These are phyloP conservation scores for Trametes sp. DNA, from an alignment of 1,284 basidiomycete genomes.

Conservation along the genomic window DNA sequence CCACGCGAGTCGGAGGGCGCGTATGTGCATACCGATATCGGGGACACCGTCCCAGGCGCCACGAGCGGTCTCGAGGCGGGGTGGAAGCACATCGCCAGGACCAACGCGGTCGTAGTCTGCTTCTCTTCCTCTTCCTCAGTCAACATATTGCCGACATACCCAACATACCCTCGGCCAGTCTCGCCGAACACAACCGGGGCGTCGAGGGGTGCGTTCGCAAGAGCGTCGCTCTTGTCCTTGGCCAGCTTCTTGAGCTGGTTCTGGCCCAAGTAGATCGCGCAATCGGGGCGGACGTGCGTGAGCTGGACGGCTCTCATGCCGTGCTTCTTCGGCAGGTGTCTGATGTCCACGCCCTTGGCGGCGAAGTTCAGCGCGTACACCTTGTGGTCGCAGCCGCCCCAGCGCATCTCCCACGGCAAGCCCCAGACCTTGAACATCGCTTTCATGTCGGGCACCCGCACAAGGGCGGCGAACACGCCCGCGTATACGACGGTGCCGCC, in stretches of 20 bases:
- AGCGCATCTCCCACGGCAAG: conserved; percentile 25
- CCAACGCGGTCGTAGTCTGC: conserved; percentile 10
- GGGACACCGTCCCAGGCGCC: background rate
- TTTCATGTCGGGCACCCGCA: background rate
- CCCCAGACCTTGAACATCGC: conserved; percentile 19
- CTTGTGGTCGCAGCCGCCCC: background rate
- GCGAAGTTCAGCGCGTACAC: conserved; percentile 9
- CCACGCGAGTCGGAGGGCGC: background rate
- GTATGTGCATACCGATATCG: background rate
- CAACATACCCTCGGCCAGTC: conserved; percentile 22
- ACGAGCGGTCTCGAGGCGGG: background rate
- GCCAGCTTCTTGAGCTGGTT: background rate
- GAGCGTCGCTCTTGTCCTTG: background rate
- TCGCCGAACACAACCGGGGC: conserved; percentile 20
- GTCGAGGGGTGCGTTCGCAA: background rate
- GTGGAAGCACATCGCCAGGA: conserved; percentile 29
- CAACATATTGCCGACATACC: conserved; percentile 25
- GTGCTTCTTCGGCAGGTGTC: conserved; percentile 10
- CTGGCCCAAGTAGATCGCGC: conserved; percentile 18
- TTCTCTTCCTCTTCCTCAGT: background rate
- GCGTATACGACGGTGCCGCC: conserved; percentile 28
- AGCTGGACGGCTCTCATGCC: conserved; percentile 2
- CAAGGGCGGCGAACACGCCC: conserved; percentile 21
- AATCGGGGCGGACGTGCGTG: background rate
- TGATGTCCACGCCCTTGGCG: conserved; percentile 28